phyloP scores from a whole-genome alignment of 2,329 filamentous ascomycete genomes.

The Diaporthe vexans region DNA sequence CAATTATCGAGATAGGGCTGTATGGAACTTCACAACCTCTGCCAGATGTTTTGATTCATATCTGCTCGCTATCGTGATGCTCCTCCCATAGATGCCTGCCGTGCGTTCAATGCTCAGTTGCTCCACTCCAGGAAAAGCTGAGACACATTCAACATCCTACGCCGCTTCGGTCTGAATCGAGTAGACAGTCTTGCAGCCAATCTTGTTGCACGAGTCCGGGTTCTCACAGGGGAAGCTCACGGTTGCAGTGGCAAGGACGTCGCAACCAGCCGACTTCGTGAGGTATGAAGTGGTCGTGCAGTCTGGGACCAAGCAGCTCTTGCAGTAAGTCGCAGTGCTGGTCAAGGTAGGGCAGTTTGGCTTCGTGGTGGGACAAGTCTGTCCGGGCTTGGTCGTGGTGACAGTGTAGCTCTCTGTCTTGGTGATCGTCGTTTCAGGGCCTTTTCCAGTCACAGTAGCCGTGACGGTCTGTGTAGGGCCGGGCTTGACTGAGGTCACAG shows the following conservation, averaged over 20 bases:
- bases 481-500: conserved; percentile 22
- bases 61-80: not conserved
- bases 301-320: conserved; percentile 29
- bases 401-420: conserved; percentile 25
- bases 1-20: not conserved
- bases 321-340: conserved; percentile 26
- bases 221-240: conserved; percentile 25
- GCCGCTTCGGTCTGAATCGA: conserved; percentile 22
- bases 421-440: conserved; percentile 3
- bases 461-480: conserved; percentile 16
- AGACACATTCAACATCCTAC: not conserved
- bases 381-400: conserved; percentile 15
- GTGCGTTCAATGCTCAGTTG: not conserved
- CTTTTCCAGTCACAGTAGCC: not conserved
- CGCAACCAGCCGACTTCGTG: conserved; percentile 17
- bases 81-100: not conserved
- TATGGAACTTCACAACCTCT: too few species aligned
- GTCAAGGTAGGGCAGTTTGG: conserved; percentile 25
- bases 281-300: conserved; percentile 30
- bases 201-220: conserved; percentile 20
- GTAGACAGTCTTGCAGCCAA: conserved; percentile 32
- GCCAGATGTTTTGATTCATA: not conserved
- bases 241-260: conserved; percentile 7
- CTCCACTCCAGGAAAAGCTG: rapidly evolving
- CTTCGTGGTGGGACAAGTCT: conserved; percentile 5